Conservation (phyloP, 2,329 filamentous ascomycete genomes). For the Diaporthe australafricana region DNA sequence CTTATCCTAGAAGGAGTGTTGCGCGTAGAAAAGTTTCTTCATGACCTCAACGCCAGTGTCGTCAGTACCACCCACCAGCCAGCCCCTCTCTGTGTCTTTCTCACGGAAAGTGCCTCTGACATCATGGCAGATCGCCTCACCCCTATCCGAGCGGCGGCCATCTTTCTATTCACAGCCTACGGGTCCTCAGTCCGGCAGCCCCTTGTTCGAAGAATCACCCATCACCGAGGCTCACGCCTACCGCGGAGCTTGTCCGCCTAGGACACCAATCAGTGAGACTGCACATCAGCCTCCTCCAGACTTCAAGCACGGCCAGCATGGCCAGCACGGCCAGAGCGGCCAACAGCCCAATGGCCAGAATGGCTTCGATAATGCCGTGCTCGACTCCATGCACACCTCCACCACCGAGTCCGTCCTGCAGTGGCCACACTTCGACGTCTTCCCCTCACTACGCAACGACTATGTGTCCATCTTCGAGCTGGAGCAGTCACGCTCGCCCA, state of each 20-base stretch:
- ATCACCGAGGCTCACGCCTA: conserved; percentile 34
- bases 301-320: conserved; percentile 14
- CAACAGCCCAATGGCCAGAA: conserved; percentile 37
- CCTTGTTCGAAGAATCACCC: conserved; percentile 39
- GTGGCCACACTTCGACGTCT: conserved; percentile 62
- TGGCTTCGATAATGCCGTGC: conserved; percentile 58
- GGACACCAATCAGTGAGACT: conserved; percentile 23
- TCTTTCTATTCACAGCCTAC: conserved; percentile 36
- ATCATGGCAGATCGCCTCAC: conserved; percentile 27
- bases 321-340: conserved; percentile 40
- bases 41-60: conserved; percentile 56
- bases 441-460: conserved; percentile 55
- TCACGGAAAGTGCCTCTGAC: conserved; percentile 21
- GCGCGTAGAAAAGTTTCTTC: conserved; percentile 58
- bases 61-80: conserved; percentile 43
- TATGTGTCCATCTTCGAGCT: conserved; percentile 60
- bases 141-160: conserved; percentile 14
- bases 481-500: conserved; percentile 54
- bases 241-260: conserved; percentile 38
- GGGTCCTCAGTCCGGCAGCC: conserved; percentile 42
- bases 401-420: conserved; percentile 63
- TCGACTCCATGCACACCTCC: conserved; percentile 62
- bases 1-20: conserved; percentile 63
- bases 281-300: conserved; percentile 25
- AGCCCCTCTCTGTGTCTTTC: not conserved